phyloP scores from a whole-genome alignment of 73 alveolate species.

The Tetrahymena thermophila region DNA sequence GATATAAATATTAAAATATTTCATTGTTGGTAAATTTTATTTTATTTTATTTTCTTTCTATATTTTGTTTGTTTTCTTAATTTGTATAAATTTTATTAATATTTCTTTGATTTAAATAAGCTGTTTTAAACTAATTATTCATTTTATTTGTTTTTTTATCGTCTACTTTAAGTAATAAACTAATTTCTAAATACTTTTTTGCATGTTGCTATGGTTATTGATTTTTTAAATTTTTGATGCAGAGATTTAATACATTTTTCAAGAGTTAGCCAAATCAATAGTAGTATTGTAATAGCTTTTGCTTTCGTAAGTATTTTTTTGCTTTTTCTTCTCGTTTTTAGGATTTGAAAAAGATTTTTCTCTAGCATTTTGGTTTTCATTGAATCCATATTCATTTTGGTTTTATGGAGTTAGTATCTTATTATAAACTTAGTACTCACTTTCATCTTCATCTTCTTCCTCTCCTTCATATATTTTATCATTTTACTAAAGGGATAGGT shows the following conservation, averaged over 20 bases:
- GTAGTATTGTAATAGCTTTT: not conserved
- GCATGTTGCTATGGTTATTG: too few species aligned
- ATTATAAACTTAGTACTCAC: not conserved
- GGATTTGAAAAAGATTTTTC: not conserved
- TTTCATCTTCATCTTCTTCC: not conserved
- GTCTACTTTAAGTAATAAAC: not conserved
- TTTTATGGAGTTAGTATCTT: not conserved
- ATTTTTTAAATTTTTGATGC: too few species aligned
- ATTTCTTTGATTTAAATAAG: not conserved
- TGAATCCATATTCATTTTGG: not conserved
- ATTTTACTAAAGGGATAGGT: not conserved
- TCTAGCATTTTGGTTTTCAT: not conserved
- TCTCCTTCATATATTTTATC: not conserved
- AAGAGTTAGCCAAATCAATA: not conserved
- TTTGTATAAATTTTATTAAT: not conserved
- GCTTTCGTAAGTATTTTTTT: not conserved
- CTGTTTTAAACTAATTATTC: not conserved
- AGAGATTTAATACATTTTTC: not conserved
- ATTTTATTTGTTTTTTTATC: too few species aligned
- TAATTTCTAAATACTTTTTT: not conserved
- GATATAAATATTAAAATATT: not conserved
- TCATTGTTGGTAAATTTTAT: not conserved
- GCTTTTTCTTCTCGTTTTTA: not conserved
- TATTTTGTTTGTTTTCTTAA: not conserved
- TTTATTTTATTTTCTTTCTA: not conserved